Evolutionary conservation across 306 rosid genomes (phyloP).

Genomic region (Cicer pinnatifidum): DNA sequence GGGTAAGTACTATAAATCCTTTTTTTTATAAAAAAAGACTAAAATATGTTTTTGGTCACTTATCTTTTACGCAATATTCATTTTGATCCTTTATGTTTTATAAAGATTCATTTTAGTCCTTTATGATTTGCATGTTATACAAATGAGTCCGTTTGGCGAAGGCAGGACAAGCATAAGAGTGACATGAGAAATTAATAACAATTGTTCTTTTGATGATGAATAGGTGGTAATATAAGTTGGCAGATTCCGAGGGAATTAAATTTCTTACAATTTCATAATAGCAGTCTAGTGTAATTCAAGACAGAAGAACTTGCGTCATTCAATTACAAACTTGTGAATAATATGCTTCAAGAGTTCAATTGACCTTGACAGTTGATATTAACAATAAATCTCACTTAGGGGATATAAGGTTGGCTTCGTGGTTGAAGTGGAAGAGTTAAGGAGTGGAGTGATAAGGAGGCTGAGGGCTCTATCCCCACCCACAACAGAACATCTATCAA

Average conservation of each 20-base stretch:
- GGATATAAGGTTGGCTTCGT: too few species aligned
- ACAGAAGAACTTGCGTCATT: slow-evolving; percentile 28
- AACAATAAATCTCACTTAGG: slow-evolving; percentile 20
- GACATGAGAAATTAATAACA: background rate
- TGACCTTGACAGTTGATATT: slow-evolving; percentile 20
- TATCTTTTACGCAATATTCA: background rate
- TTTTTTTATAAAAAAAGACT: background rate
- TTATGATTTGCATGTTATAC: too few species aligned
- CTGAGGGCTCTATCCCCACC: too few species aligned
- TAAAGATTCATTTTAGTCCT: too few species aligned
- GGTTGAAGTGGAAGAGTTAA: too few species aligned
- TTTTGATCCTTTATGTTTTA: background rate
- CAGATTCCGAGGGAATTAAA: slow-evolving; percentile 10
- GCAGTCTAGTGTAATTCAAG: slow-evolving; percentile 13
- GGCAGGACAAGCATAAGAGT: background rate
- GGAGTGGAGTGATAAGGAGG: too few species aligned
- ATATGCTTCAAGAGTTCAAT: slow-evolving; percentile 9
- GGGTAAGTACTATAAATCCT: slow-evolving; percentile 56
- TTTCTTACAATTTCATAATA: slow-evolving; percentile 2
- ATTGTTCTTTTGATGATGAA: slow-evolving; percentile 4
- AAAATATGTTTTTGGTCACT: background rate
- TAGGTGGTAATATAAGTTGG: background rate
- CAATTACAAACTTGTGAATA: slow-evolving; percentile 4
- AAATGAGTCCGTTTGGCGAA: too few species aligned
- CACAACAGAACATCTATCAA: too few species aligned